A percentile compares a stretch with the other conserved stretches of the same genome.
Conservation (phyloP, 2,329 filamentous ascomycete genomes). For the Sporothrix pseudoabietina region DNA sequence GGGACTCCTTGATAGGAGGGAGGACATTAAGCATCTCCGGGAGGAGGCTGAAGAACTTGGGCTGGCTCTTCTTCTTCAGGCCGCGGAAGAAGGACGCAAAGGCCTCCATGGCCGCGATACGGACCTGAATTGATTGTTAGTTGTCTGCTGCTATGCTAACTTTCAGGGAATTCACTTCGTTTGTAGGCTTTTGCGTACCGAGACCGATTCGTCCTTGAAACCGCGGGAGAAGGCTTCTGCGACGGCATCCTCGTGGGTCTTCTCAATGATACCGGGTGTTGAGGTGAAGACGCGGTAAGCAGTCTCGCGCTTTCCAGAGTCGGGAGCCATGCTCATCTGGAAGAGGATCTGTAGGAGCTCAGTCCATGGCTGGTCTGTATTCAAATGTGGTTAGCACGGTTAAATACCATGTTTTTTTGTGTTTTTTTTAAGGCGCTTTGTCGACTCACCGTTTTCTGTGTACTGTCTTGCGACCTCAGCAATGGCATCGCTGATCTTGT, state of each 20-base stretch:
- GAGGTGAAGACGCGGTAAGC: constrained; percentile 95
- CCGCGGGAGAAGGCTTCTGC: constrained; percentile 85
- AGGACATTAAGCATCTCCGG: constrained; percentile 93
- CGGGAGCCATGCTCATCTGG: constrained; percentile 82
- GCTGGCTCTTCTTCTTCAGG: constrained; percentile 81
- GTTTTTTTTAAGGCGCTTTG: rapidly evolving
- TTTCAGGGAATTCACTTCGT: not conserved
- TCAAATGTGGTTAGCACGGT: not conserved
- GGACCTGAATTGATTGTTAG: constrained; percentile 59
- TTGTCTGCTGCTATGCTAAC: not conserved
- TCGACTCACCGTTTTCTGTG: constrained; percentile 76
- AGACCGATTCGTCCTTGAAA: constrained; percentile 83
- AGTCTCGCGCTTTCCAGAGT: constrained; percentile 82
- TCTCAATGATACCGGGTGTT: constrained; percentile 93
- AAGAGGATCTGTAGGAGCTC: constrained; percentile 86
- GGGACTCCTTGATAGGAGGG: constrained; percentile 86
- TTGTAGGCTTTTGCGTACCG: constrained; percentile 54
- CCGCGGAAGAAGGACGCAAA: constrained; percentile 96
- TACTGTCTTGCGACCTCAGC: constrained; percentile 95
- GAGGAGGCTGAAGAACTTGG: constrained; percentile 83
- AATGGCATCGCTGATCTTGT: constrained; percentile 97
- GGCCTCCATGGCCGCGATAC: constrained; percentile 91
- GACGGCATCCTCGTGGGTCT: constrained; percentile 90
- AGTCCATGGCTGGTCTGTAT: constrained; percentile 77
- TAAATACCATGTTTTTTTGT: not conserved